These are phyloP conservation scores for Yamadazyma scolyti DNA, from an alignment of 805 yeast genomes.

Conservation along the genomic window DNA sequence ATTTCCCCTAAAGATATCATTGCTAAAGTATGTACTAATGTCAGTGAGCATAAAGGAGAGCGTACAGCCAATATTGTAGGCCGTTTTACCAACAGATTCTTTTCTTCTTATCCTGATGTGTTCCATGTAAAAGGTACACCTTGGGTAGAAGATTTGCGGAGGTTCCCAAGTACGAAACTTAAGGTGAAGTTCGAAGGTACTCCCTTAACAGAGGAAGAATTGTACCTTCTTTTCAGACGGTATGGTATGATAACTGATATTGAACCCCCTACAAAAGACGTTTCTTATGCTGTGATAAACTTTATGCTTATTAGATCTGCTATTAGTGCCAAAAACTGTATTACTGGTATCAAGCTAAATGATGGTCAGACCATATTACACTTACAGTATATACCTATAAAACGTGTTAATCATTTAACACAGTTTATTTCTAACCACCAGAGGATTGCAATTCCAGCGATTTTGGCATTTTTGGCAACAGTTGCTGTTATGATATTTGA, in stretches of 20 bases:
- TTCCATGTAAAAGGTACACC: constrained; percentile 87
- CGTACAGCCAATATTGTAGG: constrained; percentile 8
- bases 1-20: constrained; percentile 51
- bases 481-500: constrained; percentile 85
- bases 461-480: constrained; percentile 76
- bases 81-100: constrained; percentile 9
- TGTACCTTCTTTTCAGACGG: constrained; percentile 78
- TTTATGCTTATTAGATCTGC: constrained; percentile 65
- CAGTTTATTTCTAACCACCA: constrained; percentile 71
- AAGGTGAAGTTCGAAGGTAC: constrained; percentile 75
- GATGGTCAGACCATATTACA: constrained; percentile 57
- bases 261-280: constrained; percentile 46
- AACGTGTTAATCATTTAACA: constrained; percentile 48
- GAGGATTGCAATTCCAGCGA: constrained; percentile 73
- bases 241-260: constrained; percentile 84
- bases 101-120: constrained; percentile 42
- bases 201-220: constrained; percentile 70
- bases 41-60: constrained; percentile 19
- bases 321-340: constrained; percentile 84
- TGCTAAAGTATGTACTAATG: constrained; percentile 45
- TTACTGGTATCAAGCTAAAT: constrained; percentile 70
- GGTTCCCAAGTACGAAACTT: constrained; percentile 65
- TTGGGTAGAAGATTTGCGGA: constrained; percentile 90
- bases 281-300: constrained; percentile 38
- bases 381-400: constrained; percentile 63